Conservation (phyloP, 1,284 basidiomycete genomes). For the Sanghuangporus sanghuang region DNA sequence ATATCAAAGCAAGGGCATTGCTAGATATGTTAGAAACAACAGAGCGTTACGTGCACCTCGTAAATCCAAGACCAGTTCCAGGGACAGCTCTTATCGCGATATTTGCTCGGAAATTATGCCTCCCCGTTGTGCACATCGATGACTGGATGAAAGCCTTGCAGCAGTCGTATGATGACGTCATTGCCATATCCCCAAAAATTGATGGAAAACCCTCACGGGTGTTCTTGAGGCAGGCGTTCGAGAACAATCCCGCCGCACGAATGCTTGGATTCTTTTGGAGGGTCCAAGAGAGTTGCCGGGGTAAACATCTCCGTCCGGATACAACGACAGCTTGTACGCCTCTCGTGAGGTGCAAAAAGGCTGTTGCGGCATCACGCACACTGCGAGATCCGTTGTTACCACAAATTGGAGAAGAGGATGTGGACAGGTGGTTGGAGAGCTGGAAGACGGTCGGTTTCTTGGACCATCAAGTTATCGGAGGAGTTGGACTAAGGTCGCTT, state of each 20-base stretch:
- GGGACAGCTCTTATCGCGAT: not conserved
- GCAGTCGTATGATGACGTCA: not conserved
- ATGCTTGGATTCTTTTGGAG: slow-evolving; percentile 12
- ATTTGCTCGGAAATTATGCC: not conserved
- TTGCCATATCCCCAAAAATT: not conserved
- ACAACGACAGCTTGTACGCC: not conserved
- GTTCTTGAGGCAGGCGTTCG: not conserved
- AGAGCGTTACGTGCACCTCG: slow-evolving; percentile 21
- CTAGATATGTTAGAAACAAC: slow-evolving; percentile 21
- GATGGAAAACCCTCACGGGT: not conserved
- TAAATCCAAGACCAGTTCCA: slow-evolving; percentile 22
- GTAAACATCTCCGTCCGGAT: not conserved
- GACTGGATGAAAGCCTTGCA: slow-evolving; percentile 5
- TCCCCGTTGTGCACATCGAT: slow-evolving; percentile 8
- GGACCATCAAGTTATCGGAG: not conserved
- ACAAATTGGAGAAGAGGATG: slow-evolving; percentile 3
- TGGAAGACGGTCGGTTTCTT: slow-evolving; percentile 13
- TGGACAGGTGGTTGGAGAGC: not conserved
- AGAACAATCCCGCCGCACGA: slow-evolving; percentile 8
- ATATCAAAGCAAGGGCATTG: slow-evolving; percentile 21
- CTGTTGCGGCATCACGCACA: slow-evolving; percentile 3
- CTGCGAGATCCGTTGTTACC: not conserved
- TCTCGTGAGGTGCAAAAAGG: not conserved
- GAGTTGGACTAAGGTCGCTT: not conserved
- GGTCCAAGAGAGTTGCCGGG: not conserved